A percentile compares a stretch with the other conserved stretches of the same genome.
Conservation (phyloP, 352 stramenopile genomes). For the Globisporangium splendens region DNA sequence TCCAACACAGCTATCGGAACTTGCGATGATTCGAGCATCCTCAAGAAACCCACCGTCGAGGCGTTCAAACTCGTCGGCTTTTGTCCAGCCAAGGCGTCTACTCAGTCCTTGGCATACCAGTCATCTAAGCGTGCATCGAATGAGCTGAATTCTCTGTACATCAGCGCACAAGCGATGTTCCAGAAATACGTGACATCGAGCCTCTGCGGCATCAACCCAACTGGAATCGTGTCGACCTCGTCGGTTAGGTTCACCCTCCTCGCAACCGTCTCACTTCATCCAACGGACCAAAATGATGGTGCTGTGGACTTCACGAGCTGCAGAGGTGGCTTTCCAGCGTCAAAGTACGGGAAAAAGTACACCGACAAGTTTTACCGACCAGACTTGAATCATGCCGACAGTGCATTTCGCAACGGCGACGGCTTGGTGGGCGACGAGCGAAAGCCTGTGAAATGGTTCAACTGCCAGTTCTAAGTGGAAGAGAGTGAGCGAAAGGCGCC, state of each 20-base stretch:
- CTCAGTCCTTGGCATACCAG: constrained; percentile 19
- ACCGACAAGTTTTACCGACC: constrained; percentile 24
- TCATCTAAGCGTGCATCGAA: neutral
- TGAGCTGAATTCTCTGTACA: constrained; percentile 24
- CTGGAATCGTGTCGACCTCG: constrained; percentile 20
- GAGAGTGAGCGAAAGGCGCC: too few species aligned
- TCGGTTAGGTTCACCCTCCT: constrained; percentile 15
- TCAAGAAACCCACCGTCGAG: neutral
- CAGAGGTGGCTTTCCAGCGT: constrained; percentile 1
- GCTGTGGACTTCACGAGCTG: constrained; percentile 37
- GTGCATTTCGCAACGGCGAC: too few species aligned
- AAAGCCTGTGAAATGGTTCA: too few species aligned
- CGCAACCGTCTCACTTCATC: constrained; percentile 16
- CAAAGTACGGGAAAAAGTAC: constrained; percentile 15
- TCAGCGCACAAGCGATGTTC: constrained; percentile 12
- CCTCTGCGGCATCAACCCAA: constrained; percentile 33
- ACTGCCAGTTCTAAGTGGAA: too few species aligned
- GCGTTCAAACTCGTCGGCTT: constrained; percentile 19
- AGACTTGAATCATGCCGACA: constrained; percentile 30
- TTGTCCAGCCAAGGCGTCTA: constrained; percentile 24
- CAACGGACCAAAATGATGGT: constrained; percentile 27
- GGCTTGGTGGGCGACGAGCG: too few species aligned
- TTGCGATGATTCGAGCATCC: neutral
- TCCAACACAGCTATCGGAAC: constrained; percentile 20
- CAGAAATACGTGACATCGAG: constrained; percentile 15